Percentiles rank a stretch among this genome's conserved stretches.
Evolutionary conservation across 2,329 filamentous ascomycete genomes (phyloP).

Genomic region (Pseudogymnoascus sp.): DNA sequence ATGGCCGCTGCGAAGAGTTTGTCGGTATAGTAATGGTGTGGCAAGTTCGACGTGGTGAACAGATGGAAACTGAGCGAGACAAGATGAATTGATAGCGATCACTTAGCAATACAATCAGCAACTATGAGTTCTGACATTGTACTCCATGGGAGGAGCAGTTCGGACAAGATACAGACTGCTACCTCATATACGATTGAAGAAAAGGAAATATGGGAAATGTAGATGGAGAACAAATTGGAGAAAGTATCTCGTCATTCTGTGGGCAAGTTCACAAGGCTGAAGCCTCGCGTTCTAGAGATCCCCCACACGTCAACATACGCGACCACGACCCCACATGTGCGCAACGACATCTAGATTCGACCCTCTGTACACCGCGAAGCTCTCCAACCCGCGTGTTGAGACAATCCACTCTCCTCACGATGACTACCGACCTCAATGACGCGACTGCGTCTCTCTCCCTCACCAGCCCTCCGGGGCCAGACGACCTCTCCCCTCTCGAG

Average conservation of each 20-base stretch:
- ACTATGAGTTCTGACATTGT: not conserved
- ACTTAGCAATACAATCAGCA: not conserved
- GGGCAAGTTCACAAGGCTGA: not conserved
- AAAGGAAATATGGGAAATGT: not conserved
- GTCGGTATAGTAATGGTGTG: not conserved
- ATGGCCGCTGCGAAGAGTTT: not conserved
- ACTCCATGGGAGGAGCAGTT: not conserved
- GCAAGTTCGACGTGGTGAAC: not conserved
- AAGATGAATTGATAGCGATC: not conserved
- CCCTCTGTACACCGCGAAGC: not conserved
- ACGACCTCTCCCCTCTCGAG: slow-evolving; percentile 68
- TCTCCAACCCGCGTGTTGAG: not conserved
- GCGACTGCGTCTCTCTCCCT: slow-evolving; percentile 11
- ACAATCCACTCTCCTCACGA: not conserved
- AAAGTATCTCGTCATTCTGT: not conserved
- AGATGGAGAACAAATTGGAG: not conserved
- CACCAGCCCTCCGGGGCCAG: slow-evolving; percentile 25
- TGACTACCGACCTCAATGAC: slow-evolving; percentile 17
- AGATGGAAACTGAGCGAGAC: not conserved
- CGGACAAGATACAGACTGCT: not conserved
- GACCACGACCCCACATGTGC: slow-evolving; percentile 3
- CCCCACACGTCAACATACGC: slow-evolving; percentile 6
- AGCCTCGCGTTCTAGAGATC: not conserved
- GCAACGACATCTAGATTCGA: not conserved
- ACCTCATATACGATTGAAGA: not conserved